Base-by-base conservation (phyloP, 208 protist genomes). In the Balamuthia mandrillaris region DNA sequence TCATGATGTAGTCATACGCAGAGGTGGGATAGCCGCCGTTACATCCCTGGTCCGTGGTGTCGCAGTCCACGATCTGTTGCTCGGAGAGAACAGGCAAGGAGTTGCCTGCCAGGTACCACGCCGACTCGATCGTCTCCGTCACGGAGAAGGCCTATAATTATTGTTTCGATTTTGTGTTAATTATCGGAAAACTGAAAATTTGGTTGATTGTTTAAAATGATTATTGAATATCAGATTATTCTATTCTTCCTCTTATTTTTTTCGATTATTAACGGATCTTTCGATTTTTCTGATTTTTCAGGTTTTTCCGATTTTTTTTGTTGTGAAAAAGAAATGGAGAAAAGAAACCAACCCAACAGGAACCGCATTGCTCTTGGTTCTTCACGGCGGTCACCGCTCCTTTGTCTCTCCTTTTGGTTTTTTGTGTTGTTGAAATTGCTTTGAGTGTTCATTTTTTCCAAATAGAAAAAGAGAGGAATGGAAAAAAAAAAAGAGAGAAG, bases 51-150 rank as follows among this genome's bases (percentile, higher is more conserved):
- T 97, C 52, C 44, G 79, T 63, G 14, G 18, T 12, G 37, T 70
- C 95, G 87, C 97, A 98, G 29, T 96, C 94, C 52, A 98, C 95
- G 74, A 98, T 90, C 83, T 95, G 84, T 91, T 98, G 95, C 92
- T 98, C 96, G 21, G 96, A 97, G 24, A 98, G 90, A n/a, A 51
- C 24, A 1, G 86, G 81, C 21, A 97, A 89, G 3, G 90, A 72
- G 83, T 95, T 54, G 31, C 91, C 92, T 2, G 79, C 77, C 2
- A 90, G 60, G 44, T 84, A 90, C 90, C 91, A 94, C 87, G 89
- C 86, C 31, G 95, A 90, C 87, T 98, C 96, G 51, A 97, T 92
- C 83, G 95, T 93, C 68, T 95, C 92, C 61, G 93, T 95, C 29
- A 95, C 88, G 14, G 95, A 95, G 95, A 98, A 97, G 70, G 95